Conservation (phyloP, 305 asterid genomes). For the Plantago rigida region DNA sequence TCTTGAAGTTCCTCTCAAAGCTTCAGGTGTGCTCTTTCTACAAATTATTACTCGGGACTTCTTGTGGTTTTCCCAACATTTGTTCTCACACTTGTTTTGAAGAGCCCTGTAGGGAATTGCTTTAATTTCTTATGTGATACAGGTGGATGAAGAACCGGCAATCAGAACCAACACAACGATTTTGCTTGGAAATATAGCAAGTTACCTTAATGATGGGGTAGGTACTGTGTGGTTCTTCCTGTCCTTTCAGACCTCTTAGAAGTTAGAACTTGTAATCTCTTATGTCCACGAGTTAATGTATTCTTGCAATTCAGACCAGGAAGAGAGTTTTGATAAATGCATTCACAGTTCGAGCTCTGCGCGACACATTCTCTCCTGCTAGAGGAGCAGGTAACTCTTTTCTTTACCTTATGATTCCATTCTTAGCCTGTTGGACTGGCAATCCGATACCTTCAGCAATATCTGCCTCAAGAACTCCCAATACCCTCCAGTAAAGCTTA, state of each 20-base stretch:
- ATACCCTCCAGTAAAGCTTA: not conserved
- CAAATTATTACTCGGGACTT: constrained; percentile 16
- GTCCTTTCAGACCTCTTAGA: constrained; percentile 19
- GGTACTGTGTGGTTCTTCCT: constrained; percentile 30
- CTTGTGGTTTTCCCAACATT: not conserved
- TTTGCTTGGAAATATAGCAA: constrained; percentile 92
- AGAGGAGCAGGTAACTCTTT: constrained; percentile 82
- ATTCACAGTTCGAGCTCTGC: constrained; percentile 90
- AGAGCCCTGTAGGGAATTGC: constrained; percentile 6
- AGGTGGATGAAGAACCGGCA: constrained; percentile 99
- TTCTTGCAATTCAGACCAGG: constrained; percentile 60
- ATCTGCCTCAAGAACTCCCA: constrained; percentile 13
- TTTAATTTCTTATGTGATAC: constrained; percentile 26
- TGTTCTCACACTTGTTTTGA: constrained; percentile 13
- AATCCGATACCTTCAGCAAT: not conserved
- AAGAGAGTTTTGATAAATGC: constrained; percentile 96
- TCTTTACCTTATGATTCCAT: constrained; percentile 2
- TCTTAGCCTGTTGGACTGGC: constrained; percentile 4
- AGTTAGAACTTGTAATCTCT: not conserved
- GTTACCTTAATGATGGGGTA: constrained; percentile 95
- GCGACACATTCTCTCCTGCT: constrained; percentile 94
- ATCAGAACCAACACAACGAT: constrained; percentile 96
- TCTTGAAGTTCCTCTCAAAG: constrained; percentile 88
- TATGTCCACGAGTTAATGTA: not conserved
- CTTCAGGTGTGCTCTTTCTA: constrained; percentile 58